phyloP scores from a whole-genome alignment of 2,329 filamentous ascomycete species.

The Setomelanomma holmii region DNA sequence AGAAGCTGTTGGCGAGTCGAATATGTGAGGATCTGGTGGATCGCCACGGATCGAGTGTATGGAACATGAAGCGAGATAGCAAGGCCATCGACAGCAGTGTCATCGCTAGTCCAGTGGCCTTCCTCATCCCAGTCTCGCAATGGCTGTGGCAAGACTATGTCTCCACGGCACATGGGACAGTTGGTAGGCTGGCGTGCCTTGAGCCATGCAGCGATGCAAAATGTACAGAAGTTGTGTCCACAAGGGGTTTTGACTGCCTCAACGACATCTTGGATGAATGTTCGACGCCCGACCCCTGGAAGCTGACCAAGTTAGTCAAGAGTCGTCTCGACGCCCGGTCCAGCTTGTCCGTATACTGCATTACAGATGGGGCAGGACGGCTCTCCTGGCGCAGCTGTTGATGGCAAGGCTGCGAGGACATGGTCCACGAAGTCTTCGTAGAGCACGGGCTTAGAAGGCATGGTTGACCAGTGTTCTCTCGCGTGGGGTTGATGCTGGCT shows the following conservation, averaged over 20 bases:
- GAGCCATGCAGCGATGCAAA: constrained; percentile 8
- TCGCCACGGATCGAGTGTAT: background rate
- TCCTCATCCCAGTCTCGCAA: background rate
- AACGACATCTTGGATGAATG: constrained; percentile 1
- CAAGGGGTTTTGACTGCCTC: constrained; percentile 4
- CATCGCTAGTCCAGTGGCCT: background rate
- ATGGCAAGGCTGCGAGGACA: background rate
- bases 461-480: no score
- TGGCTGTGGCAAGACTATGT: background rate
- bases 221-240: constrained; percentile 6
- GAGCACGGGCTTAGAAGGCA: background rate
- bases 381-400: background rate
- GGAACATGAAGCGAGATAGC: background rate
- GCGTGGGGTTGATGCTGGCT: no score
- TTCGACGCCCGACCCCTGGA: background rate
- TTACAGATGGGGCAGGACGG: constrained; percentile 1
- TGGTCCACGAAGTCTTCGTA: constrained; percentile 9
- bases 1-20: background rate
- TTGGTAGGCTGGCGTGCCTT: background rate
- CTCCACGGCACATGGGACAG: constrained; percentile 8
- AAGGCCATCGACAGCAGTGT: background rate
- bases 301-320: constrained; percentile 3
- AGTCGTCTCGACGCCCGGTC: background rate
- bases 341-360: background rate
- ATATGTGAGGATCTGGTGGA: background rate